Evolutionary conservation across 108 stramenopile genomes (phyloP).

Genomic region (Pseudonitzschia pungens): DNA sequence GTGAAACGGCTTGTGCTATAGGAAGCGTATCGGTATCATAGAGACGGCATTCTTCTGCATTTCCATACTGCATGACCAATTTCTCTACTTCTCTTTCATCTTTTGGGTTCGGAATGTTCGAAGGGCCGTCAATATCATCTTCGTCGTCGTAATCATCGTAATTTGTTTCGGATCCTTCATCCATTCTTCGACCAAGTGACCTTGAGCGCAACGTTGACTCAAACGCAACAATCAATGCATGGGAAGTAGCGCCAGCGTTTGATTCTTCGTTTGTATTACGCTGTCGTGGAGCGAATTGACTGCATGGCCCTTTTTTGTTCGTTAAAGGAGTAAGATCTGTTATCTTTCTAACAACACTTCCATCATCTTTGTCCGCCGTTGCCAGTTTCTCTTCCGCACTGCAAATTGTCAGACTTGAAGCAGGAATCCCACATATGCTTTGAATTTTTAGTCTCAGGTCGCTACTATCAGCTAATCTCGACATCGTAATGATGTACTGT

Average conservation of each 20-base stretch:
- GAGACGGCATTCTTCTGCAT: constrained; percentile 68
- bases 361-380: constrained; percentile 37
- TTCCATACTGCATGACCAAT: constrained; percentile 61
- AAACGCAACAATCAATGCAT: constrained; percentile 69
- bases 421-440: constrained; percentile 72
- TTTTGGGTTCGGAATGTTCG: constrained; percentile 8
- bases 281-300: constrained; percentile 42
- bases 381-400: constrained; percentile 54
- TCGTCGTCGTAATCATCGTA: constrained; percentile 46
- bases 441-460: constrained; percentile 81
- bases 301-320: constrained; percentile 84
- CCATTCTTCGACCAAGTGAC: constrained; percentile 29
- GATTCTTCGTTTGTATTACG: constrained; percentile 44
- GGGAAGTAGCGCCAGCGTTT: constrained; percentile 27
- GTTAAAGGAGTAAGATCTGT: constrained; percentile 56
- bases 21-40: constrained; percentile 69
- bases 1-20: constrained; percentile 73
- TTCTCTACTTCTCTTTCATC: constrained; percentile 47
- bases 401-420: constrained; percentile 51
- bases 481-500: constrained; percentile 77
- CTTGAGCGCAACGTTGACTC: constrained; percentile 65
- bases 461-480: constrained; percentile 79
- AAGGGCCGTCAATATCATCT: neutral
- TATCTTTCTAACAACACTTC: constrained; percentile 37
- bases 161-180: constrained; percentile 42